phyloP scores from a whole-genome alignment of 176 grass and related monocot genomes.

The Aegilops bicornis region DNA sequence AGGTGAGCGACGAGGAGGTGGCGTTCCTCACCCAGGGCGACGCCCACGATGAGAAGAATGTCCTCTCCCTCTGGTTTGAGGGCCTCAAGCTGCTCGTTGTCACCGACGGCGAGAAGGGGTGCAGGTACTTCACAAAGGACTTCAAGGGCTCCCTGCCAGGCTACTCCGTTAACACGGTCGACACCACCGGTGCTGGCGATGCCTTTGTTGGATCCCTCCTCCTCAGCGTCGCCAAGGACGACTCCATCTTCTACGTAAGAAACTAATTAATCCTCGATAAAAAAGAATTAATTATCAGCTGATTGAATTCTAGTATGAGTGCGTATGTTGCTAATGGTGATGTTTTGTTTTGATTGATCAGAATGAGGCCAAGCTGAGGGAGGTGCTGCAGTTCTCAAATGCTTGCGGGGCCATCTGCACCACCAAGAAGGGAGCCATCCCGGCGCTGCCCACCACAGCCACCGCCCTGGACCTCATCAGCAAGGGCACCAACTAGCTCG shows the following conservation, averaged over 20 bases:
- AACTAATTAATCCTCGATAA: too few relatives aligned
- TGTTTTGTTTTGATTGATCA: too few relatives aligned
- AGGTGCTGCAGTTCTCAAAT: slow-evolving; percentile 71
- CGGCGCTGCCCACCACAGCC: slow-evolving; percentile 60
- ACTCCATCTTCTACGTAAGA: slow-evolving; percentile 58
- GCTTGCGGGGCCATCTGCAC: slow-evolving; percentile 87
- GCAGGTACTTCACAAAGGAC: slow-evolving; percentile 90
- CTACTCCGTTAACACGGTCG: slow-evolving; percentile 61
- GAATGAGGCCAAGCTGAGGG: slow-evolving; percentile 81
- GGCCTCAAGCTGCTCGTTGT: slow-evolving; percentile 86
- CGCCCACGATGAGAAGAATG: slow-evolving; percentile 55
- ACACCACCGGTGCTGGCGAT: slow-evolving; percentile 90
- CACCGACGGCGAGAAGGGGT: slow-evolving; percentile 86
- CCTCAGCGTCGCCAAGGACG: slow-evolving; percentile 68
- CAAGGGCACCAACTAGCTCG: slow-evolving; percentile 42
- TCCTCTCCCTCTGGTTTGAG: slow-evolving; percentile 81
- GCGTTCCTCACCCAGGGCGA: slow-evolving; percentile 77
- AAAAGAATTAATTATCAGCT: too few relatives aligned
- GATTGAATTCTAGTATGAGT: too few relatives aligned
- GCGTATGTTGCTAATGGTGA: too few relatives aligned
- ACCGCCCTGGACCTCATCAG: slow-evolving; percentile 40
- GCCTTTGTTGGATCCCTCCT: slow-evolving; percentile 89
- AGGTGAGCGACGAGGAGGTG: slow-evolving; percentile 94
- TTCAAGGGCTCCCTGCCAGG: slow-evolving; percentile 75
- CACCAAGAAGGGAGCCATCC: slow-evolving; percentile 83